Conservation (phyloP, 768 basidiomycete species). For the Coprinopsis marcescibilis region DNA sequence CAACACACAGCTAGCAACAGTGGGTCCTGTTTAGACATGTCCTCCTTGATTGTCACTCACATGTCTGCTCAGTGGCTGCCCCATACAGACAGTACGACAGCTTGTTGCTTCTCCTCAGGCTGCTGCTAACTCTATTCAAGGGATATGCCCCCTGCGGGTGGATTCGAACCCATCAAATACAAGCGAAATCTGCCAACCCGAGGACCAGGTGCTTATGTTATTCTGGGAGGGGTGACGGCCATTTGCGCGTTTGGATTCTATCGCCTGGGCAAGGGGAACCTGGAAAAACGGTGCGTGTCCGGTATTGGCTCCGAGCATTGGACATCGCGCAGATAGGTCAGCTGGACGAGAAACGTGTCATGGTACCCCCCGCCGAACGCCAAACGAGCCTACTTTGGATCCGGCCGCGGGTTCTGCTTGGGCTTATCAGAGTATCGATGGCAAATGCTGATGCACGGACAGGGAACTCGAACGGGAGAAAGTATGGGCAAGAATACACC, state of each 20-base stretch:
- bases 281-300: constrained; percentile 83
- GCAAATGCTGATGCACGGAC: constrained; percentile 34
- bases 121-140: constrained; percentile 37
- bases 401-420: constrained; percentile 43
- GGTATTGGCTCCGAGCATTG: constrained; percentile 7
- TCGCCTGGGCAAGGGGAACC: constrained; percentile 82
- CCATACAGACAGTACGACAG: constrained; percentile 58
- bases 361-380: constrained; percentile 51
- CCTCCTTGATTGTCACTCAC: constrained; percentile 1
- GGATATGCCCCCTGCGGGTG: constrained; percentile 93
- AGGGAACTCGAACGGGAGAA: constrained; percentile 94
- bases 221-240: constrained; percentile 81
- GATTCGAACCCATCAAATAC: constrained; percentile 90
- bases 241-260: constrained; percentile 92
- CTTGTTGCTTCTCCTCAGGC: constrained; percentile 25
- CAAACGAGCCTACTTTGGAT: constrained; percentile 66
- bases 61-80: constrained; percentile 41
- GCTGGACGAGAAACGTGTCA: constrained; percentile 67
- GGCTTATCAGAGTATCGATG: constrained; percentile 44
- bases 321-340: constrained; percentile 32
- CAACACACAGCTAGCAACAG: constrained; percentile 8
- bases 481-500: constrained; percentile 92
- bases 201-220: constrained; percentile 77
- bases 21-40: constrained; percentile 2
- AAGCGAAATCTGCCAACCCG: constrained; percentile 91